phyloP scores from a whole-genome alignment of 305 asterid species.

The Fraxinus latifolia region DNA sequence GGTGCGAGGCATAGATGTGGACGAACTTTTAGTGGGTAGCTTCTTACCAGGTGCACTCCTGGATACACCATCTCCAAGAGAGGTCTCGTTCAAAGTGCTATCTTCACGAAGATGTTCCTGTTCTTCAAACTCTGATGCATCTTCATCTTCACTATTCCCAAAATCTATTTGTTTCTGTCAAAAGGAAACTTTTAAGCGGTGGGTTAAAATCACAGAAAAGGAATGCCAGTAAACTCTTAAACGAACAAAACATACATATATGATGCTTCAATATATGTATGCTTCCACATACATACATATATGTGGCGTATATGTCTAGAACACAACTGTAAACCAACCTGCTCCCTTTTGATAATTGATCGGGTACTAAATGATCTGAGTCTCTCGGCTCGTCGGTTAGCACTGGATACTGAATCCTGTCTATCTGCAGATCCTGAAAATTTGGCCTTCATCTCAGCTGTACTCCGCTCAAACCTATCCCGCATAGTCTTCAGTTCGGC shows the following conservation, averaged over 20 bases:
- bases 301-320: slow-evolving; percentile 29
- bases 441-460: slow-evolving; percentile 72
- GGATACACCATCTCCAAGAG: slow-evolving; percentile 45
- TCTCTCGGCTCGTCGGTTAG: slow-evolving; percentile 69
- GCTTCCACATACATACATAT: not conserved
- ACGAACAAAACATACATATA: slow-evolving; percentile 21
- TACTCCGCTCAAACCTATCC: slow-evolving; percentile 77
- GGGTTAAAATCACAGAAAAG: slow-evolving; percentile 50
- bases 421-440: slow-evolving; percentile 55
- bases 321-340: slow-evolving; percentile 57
- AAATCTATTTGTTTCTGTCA: slow-evolving; percentile 70
- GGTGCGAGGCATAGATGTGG: slow-evolving; percentile 58
- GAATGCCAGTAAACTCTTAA: slow-evolving; percentile 29
- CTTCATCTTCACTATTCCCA: slow-evolving; percentile 64
- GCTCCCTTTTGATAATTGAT: slow-evolving; percentile 55
- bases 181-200: slow-evolving; percentile 49
- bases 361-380: slow-evolving; percentile 64
- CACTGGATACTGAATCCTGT: slow-evolving; percentile 45
- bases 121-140: slow-evolving; percentile 43
- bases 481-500: slow-evolving; percentile 77
- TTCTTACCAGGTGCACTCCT: slow-evolving; percentile 53
- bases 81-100: slow-evolving; percentile 36
- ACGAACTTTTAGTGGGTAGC: slow-evolving; percentile 48
- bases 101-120: slow-evolving; percentile 38
- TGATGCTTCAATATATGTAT: slow-evolving; percentile 8